These are phyloP conservation scores for Paulownia fortunei DNA, from an alignment of 257 asterid species.

Conservation along the genomic window DNA sequence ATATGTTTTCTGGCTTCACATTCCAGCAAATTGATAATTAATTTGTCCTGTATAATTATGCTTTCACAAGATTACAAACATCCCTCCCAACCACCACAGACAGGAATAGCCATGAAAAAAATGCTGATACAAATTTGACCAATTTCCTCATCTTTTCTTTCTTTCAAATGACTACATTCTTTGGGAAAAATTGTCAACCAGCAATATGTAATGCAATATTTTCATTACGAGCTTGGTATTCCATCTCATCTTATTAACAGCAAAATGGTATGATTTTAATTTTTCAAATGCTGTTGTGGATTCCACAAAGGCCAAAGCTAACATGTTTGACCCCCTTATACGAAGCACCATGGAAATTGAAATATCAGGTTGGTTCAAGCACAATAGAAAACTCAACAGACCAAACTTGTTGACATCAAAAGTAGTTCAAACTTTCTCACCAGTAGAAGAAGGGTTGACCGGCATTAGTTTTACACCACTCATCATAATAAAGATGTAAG, in stretches of 20 bases:
- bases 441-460: constrained; percentile 97
- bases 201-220: background rate
- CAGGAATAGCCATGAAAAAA: background rate
- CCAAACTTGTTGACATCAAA: constrained; percentile 14
- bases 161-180: constrained; percentile 10
- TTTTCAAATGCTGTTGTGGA: constrained; percentile 16
- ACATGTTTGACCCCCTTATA: constrained; percentile 31
- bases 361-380: constrained; percentile 9
- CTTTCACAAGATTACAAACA: constrained; percentile 24
- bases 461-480: constrained; percentile 79
- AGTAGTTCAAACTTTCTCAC: constrained; percentile 42
- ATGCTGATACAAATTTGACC: background rate
- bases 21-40: background rate
- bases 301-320: constrained; percentile 22
- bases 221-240: constrained; percentile 7
- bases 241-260: constrained; percentile 15
- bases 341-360: constrained; percentile 4
- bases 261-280: background rate
- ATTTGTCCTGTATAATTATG: background rate
- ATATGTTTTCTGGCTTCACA: constrained; percentile 26
- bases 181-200: background rate
- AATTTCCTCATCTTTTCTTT: constrained; percentile 14
- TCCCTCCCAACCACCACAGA: background rate
- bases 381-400: background rate
- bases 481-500: constrained; percentile 76